Base-by-base conservation (phyloP, 1,284 basidiomycete genomes). In the Vanrija sp. region DNA sequence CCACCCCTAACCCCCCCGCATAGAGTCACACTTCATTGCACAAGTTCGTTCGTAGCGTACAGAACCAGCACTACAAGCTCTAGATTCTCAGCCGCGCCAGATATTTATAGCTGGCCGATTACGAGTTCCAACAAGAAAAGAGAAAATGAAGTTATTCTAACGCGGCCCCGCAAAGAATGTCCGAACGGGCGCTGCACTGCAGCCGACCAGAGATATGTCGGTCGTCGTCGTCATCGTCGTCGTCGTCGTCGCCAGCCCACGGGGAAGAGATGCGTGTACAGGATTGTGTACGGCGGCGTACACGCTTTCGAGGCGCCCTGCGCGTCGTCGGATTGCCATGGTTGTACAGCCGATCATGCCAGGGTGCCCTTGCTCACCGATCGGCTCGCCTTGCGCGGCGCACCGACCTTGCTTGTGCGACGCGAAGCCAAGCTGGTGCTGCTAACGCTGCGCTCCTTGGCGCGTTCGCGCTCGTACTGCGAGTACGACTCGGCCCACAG, bases 401-500 rank as follows among this genome's bases (percentile, higher is more conserved):
- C 27, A 10, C 44, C 44, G 44, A 22, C 35, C 27, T 45, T 45
- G 25, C 27, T 36, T 18, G 25, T n/a, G 6, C 35, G 27, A 12
- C 27, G 16, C 15, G 25, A 15, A 5, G 23, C 42, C 25, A 45
- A 20, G 44, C 27, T 41, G 38, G 4, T n/a, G 5, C 18, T 12
- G 41, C 41, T 45, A 16, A 25, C 22, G 22, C 39, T 41, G 19
- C 48, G 47, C n/a, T 27, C 20, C 20, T 41, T 18, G 18, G 39
- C 24, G 10, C 31, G 16, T 50, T 57, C 50, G 23, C 42, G 57
- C 49, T 60, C 49, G 43, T 58, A 31, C 24, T 65, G 59, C 15
- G 68, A 59, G 20, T 92, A 76, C 35, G 93, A 73, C 75, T 94
- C 89, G 4, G 87, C 91, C 91, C 91, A 95, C 4, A 94, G 77